Percentiles rank a stretch among this genome's conserved stretches.
These are phyloP conservation scores for Pseudotsuga menziesii DNA, from an alignment of 75 land plant species.

Conservation along the genomic window DNA sequence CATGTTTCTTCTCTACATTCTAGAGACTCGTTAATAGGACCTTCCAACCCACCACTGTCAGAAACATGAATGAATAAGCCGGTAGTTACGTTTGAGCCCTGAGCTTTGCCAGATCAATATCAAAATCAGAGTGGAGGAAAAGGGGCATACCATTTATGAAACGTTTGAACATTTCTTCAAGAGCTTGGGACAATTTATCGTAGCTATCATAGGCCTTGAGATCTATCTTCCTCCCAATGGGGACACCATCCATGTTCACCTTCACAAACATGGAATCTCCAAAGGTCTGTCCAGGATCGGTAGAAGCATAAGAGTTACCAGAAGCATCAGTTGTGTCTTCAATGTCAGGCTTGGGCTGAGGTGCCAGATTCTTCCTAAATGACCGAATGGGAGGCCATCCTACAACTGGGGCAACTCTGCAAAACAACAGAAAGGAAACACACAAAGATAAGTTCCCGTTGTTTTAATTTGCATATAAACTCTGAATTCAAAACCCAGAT, in stretches of 20 bases:
- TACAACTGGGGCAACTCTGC: slow-evolving; percentile 31
- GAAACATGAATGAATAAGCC: background rate
- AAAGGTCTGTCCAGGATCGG: slow-evolving; percentile 11
- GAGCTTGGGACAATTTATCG: slow-evolving; percentile 34
- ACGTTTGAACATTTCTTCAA: slow-evolving; percentile 48
- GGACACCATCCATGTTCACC: slow-evolving; percentile 66
- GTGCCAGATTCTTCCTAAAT: slow-evolving; percentile 31
- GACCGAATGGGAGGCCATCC: slow-evolving; percentile 67
- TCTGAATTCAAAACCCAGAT: background rate
- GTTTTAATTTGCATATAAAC: background rate
- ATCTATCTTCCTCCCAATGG: slow-evolving; percentile 56
- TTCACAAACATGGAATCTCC: slow-evolving; percentile 39
- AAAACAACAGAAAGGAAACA: background rate
- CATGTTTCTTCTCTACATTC: background rate
- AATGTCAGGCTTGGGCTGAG: slow-evolving; percentile 13
- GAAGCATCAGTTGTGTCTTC: slow-evolving; percentile 13
- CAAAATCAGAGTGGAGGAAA: background rate
- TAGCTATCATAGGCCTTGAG: slow-evolving; percentile 47
- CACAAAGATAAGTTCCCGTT: background rate
- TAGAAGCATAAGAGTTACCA: slow-evolving; percentile 20
- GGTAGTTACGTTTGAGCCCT: too few species aligned
- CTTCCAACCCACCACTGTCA: background rate
- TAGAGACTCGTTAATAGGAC: background rate
- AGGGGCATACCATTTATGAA: slow-evolving; percentile 12
- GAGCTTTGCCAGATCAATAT: background rate